phyloP scores from a whole-genome alignment of 148 eudicot genomes.

The Nepenthes mirabilis region DNA sequence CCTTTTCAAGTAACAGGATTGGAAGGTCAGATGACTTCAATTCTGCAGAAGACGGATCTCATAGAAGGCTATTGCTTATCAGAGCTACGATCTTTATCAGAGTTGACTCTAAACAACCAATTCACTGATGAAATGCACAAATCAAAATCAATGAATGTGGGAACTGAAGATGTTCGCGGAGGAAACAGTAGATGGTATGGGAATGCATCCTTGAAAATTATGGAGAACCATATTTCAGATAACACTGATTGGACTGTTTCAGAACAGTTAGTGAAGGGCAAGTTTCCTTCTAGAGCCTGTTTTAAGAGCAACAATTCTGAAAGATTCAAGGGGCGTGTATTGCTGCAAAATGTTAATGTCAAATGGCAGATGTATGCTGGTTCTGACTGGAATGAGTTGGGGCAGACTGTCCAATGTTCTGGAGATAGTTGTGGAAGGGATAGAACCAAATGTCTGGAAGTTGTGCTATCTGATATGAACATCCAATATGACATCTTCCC shows the following conservation, averaged over 20 bases:
- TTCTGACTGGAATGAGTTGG: constrained; percentile 64
- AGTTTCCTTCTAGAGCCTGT: constrained; percentile 8
- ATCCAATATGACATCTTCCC: constrained; percentile 52
- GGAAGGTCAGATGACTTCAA: constrained; percentile 21
- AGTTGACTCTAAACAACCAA: constrained; percentile 25
- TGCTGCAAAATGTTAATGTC: constrained; percentile 51
- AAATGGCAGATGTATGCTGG: constrained; percentile 78
- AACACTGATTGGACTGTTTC: constrained; percentile 14
- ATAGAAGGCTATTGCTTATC: constrained; percentile 77
- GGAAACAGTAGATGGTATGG: constrained; percentile 66
- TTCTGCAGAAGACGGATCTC: constrained; percentile 34
- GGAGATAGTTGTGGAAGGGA: constrained; percentile 36
- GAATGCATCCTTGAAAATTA: constrained; percentile 31
- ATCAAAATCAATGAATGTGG: constrained; percentile 17
- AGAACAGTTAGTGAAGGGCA: constrained; percentile 14
- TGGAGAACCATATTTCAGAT: constrained; percentile 66
- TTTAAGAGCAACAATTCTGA: constrained; percentile 15
- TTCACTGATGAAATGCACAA: constrained; percentile 20
- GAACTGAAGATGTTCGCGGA: constrained; percentile 19
- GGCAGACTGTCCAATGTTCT: constrained; percentile 18
- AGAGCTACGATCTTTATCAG: constrained; percentile 44
- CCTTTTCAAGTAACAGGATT: constrained; percentile 10
- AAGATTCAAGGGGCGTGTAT: constrained; percentile 48
- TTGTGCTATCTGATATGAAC: constrained; percentile 46
- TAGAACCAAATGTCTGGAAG: constrained; percentile 47